Conservation (phyloP, 2,329 filamentous ascomycete species). For the Diplodia seriata region DNA sequence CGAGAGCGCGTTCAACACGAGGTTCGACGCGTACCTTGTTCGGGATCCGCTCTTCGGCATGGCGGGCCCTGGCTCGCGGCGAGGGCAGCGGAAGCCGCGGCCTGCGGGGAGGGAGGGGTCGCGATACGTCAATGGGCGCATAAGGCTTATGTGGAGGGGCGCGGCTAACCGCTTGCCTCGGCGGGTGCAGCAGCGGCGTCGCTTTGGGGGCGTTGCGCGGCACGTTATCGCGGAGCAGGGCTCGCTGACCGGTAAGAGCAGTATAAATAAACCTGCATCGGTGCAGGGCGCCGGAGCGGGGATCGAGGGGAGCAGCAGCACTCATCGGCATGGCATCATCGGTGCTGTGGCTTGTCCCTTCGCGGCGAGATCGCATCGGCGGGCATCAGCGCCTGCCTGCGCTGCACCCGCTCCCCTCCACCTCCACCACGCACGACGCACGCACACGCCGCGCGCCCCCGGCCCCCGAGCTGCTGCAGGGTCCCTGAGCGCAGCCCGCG, state of each 20-base stretch:
- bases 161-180: conserved; percentile 25
- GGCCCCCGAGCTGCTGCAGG: conserved; percentile 19
- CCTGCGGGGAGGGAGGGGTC: neutral
- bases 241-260: conserved; percentile 22
- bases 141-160: conserved; percentile 14
- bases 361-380: conserved; percentile 23
- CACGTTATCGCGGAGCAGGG: conserved; percentile 2
- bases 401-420: neutral
- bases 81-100: conserved; percentile 16
- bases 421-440: neutral
- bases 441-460: neutral
- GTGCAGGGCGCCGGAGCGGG: conserved; percentile 6
- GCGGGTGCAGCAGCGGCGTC: neutral
- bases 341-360: neutral
- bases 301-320: conserved; percentile 3
- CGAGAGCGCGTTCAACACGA: conserved; percentile 3
- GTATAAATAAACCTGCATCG: conserved; percentile 28
- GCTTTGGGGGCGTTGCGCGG: neutral
- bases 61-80: neutral
- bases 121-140: conserved; percentile 3
- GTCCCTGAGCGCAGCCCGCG: conserved; percentile 10
- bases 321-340: conserved; percentile 9
- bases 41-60: neutral
- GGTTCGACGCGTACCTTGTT: neutral
- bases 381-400: conserved; percentile 10